Evolutionary conservation across 2,329 filamentous ascomycete species (phyloP).

Genomic region (Pezicula radicicola): DNA sequence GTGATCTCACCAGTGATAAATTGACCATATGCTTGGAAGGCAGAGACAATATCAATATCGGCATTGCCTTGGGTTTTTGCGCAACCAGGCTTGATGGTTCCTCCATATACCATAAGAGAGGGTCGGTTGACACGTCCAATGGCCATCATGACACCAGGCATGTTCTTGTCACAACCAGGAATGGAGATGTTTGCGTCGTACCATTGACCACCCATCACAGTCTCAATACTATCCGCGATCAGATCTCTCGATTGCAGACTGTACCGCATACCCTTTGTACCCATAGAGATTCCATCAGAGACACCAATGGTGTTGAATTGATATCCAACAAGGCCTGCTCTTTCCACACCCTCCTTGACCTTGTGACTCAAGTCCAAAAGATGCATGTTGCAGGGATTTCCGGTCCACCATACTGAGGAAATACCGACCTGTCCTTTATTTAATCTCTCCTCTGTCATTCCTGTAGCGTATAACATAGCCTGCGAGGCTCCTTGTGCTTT

Average conservation of each 20-base stretch:
- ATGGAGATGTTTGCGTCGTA: slow-evolving; percentile 97
- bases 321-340: slow-evolving; percentile 83
- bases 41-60: slow-evolving; percentile 89
- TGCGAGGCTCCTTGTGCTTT: slow-evolving; percentile 98
- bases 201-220: slow-evolving; percentile 98
- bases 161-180: slow-evolving; percentile 99
- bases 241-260: slow-evolving; percentile 92
- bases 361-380: slow-evolving; percentile 68
- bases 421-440: slow-evolving; percentile 97
- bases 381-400: slow-evolving; percentile 99
- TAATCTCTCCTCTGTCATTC: slow-evolving; percentile 82
- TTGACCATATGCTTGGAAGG: slow-evolving; percentile 96
- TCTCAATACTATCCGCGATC: slow-evolving; percentile 98
- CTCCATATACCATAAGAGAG: slow-evolving; percentile 96
- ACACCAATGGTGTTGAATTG: slow-evolving; percentile 99
- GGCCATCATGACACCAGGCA: slow-evolving; percentile 89
- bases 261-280: slow-evolving; percentile 94
- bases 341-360: slow-evolving; percentile 61
- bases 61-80: slow-evolving; percentile 69
- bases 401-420: slow-evolving; percentile 96
- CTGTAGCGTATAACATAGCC: slow-evolving; percentile 97
- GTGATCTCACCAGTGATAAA: slow-evolving; percentile 89
- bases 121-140: slow-evolving; percentile 95
- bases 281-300: slow-evolving; percentile 97
- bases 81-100: slow-evolving; percentile 89